phyloP scores from a whole-genome alignment of 768 basidiomycete genomes.

The Nidula microcarpa region DNA sequence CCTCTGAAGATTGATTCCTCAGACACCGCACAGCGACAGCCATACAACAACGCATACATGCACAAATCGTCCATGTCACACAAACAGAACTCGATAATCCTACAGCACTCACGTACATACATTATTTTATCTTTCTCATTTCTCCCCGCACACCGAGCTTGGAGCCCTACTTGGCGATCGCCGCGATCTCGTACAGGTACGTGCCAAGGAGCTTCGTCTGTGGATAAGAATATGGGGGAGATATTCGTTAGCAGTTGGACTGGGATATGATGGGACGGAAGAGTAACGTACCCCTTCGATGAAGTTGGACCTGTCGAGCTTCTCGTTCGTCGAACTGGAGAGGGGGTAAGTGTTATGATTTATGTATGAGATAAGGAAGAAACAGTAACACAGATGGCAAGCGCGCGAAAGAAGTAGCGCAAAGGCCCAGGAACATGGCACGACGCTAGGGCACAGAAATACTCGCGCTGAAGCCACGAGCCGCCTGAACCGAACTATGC shows the following conservation, averaged over 20 bases:
- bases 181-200: conserved; percentile 74
- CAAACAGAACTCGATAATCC: no score
- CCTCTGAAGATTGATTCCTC: no score
- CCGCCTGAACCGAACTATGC: no score
- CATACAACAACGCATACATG: no score
- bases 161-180: conserved; percentile 11
- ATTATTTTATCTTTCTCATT: not conserved
- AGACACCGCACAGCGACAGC: no score
- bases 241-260: not conserved
- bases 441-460: no score
- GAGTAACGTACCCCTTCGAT: conserved; percentile 65
- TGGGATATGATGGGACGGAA: not conserved
- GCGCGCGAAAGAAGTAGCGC: no score
- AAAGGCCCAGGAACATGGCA: no score
- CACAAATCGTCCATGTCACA: no score
- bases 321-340: conserved; percentile 87
- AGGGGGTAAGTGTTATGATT: not conserved
- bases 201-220: conserved; percentile 76
- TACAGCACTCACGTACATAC: no score
- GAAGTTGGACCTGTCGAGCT: conserved; percentile 87
- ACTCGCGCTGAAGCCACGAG: no score
- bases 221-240: not conserved
- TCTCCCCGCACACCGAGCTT: not conserved
- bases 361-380: not conserved
- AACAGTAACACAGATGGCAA: conserved; percentile 9